Base-by-base conservation (phyloP, 345 rosid species). In the Erucastrum elatum region DNA sequence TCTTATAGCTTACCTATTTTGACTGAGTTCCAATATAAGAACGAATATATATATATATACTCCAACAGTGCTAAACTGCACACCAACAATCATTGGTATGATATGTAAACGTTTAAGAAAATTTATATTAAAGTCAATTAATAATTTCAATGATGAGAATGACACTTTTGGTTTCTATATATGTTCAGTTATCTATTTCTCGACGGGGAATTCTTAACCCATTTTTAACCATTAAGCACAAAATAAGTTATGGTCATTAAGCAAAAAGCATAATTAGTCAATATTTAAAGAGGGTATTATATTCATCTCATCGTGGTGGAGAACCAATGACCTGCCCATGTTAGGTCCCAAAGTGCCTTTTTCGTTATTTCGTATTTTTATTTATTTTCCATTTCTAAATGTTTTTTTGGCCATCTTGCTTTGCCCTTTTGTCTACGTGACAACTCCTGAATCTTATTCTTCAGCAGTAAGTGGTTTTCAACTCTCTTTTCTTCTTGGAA, bases 241-340 rank as follows among this genome's bases (percentile, higher is more conserved):
- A 71, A 25, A 2, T 80, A 81, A 74, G 63, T 78, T 77, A 66
- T 56, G 55, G 75, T 55, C 62, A 75, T 25, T 80, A 75, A 75
- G 74, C 53, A 80, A 31, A 75, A 75, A 70, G 70, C 59, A 73
- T 73, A 78, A 41, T 78, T 77, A 73, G 71, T 21, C 46, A 69
- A 69, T 74, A 69, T 74, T 64, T 55, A 74, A 80, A 63, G 41
- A 5, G 61, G 39, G 29, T 71, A 76, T 70, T 86, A 82, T 83
- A 85, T 84, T 88, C 90, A 73, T 72, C 55, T 66, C 29, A 41
- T 81, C 76, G 84, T 78, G 73, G 66, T 77, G 78, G 66, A 63
- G 66, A 80, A 81, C 87, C 86, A 80, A 82, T 82, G 82, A 77
- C 71, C 68, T 79, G 74, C 70, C 82, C 79, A 70, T 67, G 73